Percentiles rank a stretch among this genome's conserved stretches.
Conservation (phyloP, 441 rosid genomes). For the Flueggea neowawraea region DNA sequence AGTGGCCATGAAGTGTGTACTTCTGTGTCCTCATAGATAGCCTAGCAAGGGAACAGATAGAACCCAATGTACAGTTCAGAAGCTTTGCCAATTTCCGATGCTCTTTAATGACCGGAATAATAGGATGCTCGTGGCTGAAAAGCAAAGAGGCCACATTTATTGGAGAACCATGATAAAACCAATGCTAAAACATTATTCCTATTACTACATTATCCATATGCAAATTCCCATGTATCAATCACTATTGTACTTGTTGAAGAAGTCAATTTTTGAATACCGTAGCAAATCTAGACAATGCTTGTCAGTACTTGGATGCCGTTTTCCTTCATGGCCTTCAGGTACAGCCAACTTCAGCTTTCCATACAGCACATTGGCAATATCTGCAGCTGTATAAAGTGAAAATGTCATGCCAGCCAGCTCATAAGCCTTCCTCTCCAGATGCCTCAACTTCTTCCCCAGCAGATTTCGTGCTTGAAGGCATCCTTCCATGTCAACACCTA, state of each 20-base stretch:
- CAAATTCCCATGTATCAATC: not conserved
- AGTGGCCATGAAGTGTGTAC: conserved; percentile 81
- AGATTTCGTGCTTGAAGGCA: conserved; percentile 75
- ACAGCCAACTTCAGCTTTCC: conserved; percentile 79
- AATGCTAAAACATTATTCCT: too few relatives aligned
- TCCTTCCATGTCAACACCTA: conserved; percentile 92
- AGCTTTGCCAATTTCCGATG: conserved; percentile 94
- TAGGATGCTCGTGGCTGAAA: conserved; percentile 91
- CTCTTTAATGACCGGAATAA: conserved; percentile 88
- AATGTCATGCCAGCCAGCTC: conserved; percentile 81
- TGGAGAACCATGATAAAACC: too few relatives aligned
- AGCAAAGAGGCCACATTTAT: not conserved
- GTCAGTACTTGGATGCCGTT: conserved; percentile 91
- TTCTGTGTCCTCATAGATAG: conserved; percentile 67
- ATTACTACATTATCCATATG: too few relatives aligned
- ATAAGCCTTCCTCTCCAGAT: conserved; percentile 86
- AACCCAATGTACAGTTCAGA: conserved; percentile 83
- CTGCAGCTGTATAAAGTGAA: conserved; percentile 82
- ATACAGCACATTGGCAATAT: conserved; percentile 88
- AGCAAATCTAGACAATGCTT: conserved; percentile 87
- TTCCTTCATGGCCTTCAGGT: conserved; percentile 69
- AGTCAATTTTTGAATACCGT: conserved; percentile 44
- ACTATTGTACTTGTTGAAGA: not conserved
- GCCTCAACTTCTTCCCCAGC: conserved; percentile 71
- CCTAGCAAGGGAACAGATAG: conserved; percentile 85